Conservation (phyloP, 2,329 filamentous ascomycete species). For the Sarocladium kiliense region DNA sequence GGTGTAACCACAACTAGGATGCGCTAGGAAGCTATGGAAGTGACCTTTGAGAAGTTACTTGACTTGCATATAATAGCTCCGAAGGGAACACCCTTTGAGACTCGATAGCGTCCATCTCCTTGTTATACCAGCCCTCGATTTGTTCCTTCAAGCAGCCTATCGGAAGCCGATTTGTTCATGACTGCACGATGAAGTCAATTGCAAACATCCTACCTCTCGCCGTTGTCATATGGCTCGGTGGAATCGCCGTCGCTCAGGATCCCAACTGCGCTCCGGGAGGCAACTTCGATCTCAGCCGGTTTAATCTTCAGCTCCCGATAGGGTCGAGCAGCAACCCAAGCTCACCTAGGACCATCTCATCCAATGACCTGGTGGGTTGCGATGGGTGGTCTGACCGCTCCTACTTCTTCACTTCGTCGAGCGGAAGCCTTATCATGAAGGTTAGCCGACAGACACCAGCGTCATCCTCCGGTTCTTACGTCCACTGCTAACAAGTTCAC, state of each 20-base stretch:
- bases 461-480: slow-evolving; percentile 8
- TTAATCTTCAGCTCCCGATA: slow-evolving; percentile 33
- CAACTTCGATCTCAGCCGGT: slow-evolving; percentile 27
- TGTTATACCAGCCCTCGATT: no score
- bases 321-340: slow-evolving; percentile 17
- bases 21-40: no score
- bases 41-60: no score
- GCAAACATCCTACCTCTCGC: not conserved
- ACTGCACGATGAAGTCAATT: not conserved
- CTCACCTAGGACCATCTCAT: slow-evolving; percentile 16
- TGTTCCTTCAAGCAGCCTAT: no score
- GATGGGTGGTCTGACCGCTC: slow-evolving; percentile 24
- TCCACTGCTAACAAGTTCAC: no score
- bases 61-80: no score
- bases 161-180: no score
- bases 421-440: slow-evolving; percentile 6
- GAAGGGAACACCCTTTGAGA: no score
- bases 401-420: slow-evolving; percentile 27
- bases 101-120: no score
- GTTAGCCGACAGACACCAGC: slow-evolving; percentile 24
- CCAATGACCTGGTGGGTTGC: slow-evolving; percentile 27
- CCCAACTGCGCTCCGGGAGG: slow-evolving; percentile 13
- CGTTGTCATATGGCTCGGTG: not conserved
- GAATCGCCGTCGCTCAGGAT: not conserved
- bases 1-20: no score